phyloP scores from a whole-genome alignment of 108 stramenopile genomes.

The Skeletonema costatum region DNA sequence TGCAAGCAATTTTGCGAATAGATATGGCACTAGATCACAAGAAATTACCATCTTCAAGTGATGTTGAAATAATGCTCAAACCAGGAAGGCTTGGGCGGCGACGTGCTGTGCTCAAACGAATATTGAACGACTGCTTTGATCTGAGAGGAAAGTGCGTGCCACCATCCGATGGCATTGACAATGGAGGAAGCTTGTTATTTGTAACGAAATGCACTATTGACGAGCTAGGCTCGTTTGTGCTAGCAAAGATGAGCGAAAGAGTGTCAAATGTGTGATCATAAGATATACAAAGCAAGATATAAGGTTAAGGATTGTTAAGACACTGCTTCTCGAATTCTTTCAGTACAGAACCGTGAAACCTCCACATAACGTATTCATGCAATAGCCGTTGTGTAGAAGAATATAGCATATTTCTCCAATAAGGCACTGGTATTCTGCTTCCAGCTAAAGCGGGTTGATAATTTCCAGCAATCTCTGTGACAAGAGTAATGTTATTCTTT shows the following conservation, averaged over 20 bases:
- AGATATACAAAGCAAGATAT: neutral
- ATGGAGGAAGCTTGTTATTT: conserved; percentile 29
- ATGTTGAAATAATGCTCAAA: conserved; percentile 64
- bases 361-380: conserved; percentile 21
- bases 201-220: conserved; percentile 53
- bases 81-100: conserved; percentile 55
- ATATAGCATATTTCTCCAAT: conserved; percentile 15
- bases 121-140: conserved; percentile 61
- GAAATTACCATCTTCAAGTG: conserved; percentile 36
- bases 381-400: conserved; percentile 14
- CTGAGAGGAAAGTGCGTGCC: conserved; percentile 80
- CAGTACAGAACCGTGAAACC: conserved; percentile 13
- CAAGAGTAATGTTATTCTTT: neutral
- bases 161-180: conserved; percentile 1
- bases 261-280: neutral
- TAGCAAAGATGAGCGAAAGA: conserved; percentile 31
- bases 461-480: conserved; percentile 15
- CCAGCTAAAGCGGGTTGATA: conserved; percentile 21
- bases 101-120: conserved; percentile 50
- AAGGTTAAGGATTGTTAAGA: neutral
- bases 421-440: neutral
- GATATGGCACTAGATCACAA: conserved; percentile 57
- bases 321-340: conserved; percentile 4
- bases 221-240: conserved; percentile 52
- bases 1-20: conserved; percentile 63